phyloP scores from a whole-genome alignment of 495 filamentous ascomycete species.

The Aspergillus olivimuriae region DNA sequence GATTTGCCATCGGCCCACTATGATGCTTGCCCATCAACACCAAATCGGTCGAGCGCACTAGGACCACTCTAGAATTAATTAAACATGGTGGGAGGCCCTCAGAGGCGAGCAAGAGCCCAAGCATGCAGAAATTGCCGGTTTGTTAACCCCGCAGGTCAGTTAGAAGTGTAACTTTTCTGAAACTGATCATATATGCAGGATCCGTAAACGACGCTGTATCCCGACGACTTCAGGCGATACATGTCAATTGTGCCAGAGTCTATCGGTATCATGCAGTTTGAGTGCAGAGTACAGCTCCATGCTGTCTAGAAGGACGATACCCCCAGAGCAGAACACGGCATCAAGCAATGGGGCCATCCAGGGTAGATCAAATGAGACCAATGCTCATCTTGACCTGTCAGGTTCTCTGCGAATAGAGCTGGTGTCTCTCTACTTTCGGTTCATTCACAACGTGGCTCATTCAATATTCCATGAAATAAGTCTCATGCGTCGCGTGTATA shows the following conservation, averaged over 20 bases:
- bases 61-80: no score
- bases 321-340: not conserved
- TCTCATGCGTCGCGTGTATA: constrained; percentile 14
- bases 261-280: constrained; percentile 10
- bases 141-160: no score
- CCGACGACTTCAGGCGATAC: no score
- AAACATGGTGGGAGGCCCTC: no score
- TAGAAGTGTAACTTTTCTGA: no score
- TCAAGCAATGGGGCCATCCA: not conserved
- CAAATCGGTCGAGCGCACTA: no score
- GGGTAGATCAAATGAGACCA: not conserved
- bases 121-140: no score
- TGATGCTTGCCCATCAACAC: no score
- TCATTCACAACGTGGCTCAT: constrained; percentile 22
- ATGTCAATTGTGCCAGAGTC: constrained; percentile 13
- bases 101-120: no score
- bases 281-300: not conserved
- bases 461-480: constrained; percentile 18
- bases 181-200: no score
- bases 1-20: no score
- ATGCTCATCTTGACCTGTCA: not conserved
- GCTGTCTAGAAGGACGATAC: not conserved
- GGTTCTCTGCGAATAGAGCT: constrained; percentile 5
- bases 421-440: constrained; percentile 19
- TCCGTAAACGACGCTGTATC: no score